Percentiles rank a stretch among this genome's conserved stretches.
These are phyloP conservation scores for Plasmodium malariae DNA, from an alignment of 169 alveolate species.

Conservation along the genomic window DNA sequence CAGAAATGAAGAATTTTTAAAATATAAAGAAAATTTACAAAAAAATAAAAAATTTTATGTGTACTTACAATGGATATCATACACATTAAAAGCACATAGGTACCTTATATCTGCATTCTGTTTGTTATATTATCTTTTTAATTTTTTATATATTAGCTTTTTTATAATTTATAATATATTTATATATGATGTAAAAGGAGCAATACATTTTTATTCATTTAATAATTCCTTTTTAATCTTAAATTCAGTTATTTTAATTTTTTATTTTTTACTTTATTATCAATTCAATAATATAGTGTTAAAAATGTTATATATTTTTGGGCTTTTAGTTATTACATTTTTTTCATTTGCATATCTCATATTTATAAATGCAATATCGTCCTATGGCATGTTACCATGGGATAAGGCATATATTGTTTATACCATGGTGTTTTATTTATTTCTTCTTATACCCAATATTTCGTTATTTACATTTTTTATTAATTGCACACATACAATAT, in stretches of 20 bases:
- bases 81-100: conserved; percentile 23
- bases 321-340: conserved; percentile 17
- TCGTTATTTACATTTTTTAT: conserved; percentile 32
- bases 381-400: neutral
- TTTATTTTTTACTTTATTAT: conserved; percentile 28
- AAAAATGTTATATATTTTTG: conserved; percentile 31
- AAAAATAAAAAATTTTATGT: neutral
- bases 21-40: conserved; percentile 31
- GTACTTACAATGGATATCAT: conserved; percentile 24
- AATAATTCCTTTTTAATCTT: conserved; percentile 4
- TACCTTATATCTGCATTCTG: conserved; percentile 9
- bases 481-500: conserved; percentile 3
- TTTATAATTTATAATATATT: conserved; percentile 26
- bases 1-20: conserved; percentile 15
- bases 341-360: conserved; percentile 16
- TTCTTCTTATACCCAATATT: conserved; percentile 10
- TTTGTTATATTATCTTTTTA: conserved; percentile 5
- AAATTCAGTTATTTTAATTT: conserved; percentile 12
- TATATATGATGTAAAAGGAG: conserved; percentile 4
- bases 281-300: conserved; percentile 1
- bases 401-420: conserved; percentile 14
- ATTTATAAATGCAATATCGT: conserved; percentile 3
- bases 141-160: conserved; percentile 34
- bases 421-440: conserved; percentile 15
- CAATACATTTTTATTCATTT: neutral